These are phyloP conservation scores for Murraya koenigii DNA, from an alignment of 345 rosid species.

Conservation along the genomic window DNA sequence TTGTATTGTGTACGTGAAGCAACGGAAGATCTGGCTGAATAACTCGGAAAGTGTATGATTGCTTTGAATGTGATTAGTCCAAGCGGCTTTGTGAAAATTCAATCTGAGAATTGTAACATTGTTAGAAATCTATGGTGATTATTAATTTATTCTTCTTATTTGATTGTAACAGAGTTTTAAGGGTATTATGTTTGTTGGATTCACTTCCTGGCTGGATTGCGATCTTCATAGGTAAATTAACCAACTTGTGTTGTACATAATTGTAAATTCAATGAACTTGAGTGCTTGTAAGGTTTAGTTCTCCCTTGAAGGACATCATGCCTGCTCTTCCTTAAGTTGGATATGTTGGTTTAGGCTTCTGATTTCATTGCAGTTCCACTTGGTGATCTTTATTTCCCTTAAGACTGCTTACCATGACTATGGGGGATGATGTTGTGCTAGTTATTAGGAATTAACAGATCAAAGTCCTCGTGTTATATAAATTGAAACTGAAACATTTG, in stretches of 20 bases:
- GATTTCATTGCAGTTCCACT: not conserved
- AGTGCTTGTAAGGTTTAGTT: not conserved
- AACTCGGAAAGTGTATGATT: not conserved
- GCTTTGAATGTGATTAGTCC: not conserved
- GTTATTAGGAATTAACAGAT: not conserved
- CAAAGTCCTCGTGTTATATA: not conserved
- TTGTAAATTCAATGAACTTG: not conserved
- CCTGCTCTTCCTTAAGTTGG: not conserved
- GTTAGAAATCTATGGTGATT: not conserved
- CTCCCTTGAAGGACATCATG: not conserved
- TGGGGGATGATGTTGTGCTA: not conserved
- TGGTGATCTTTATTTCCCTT: not conserved
- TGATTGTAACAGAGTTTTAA: conserved; percentile 22
- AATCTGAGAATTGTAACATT: not conserved
- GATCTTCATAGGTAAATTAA: conserved; percentile 29
- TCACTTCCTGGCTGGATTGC: conserved; percentile 21
- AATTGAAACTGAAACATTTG: not conserved
- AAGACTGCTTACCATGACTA: not conserved
- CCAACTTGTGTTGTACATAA: not conserved
- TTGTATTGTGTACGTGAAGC: not conserved
- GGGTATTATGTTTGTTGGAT: conserved; percentile 47
- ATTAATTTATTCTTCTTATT: not conserved
- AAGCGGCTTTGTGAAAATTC: not conserved
- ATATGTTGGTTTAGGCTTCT: not conserved
- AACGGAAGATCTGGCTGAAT: not conserved